A percentile compares a stretch with the other conserved stretches of the same genome.
Evolutionary conservation across 176 grass and related monocot genomes (phyloP).

Genomic region (Themeda triandra): DNA sequence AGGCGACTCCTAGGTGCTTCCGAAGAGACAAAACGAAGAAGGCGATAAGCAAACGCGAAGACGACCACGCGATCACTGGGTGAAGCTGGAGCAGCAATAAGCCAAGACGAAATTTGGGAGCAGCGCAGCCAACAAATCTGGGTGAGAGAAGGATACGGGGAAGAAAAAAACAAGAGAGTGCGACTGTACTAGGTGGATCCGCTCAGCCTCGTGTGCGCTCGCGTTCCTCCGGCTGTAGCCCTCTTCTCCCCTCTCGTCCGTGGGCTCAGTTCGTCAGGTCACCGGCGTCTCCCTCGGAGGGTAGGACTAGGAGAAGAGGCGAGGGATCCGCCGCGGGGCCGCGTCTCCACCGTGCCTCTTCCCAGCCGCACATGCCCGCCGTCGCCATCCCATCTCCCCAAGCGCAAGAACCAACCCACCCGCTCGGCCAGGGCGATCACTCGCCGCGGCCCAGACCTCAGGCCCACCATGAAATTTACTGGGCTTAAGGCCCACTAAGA

Average conservation of each 20-base stretch:
- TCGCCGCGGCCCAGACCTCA: background rate
- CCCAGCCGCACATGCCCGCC: slow-evolving; percentile 10
- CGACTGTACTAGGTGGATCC: background rate
- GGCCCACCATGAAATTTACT: background rate
- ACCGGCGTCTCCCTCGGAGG: background rate
- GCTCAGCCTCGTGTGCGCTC: background rate
- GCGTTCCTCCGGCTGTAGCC: background rate
- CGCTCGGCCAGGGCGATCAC: background rate
- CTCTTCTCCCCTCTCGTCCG: background rate
- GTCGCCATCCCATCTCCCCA: background rate
- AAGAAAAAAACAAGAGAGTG: background rate
- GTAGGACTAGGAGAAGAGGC: background rate
- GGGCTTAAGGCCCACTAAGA: background rate
- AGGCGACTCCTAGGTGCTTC: background rate
- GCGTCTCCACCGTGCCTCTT: slow-evolving; percentile 26
- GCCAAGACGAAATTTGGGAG: background rate
- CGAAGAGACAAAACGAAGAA: background rate
- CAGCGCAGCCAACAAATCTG: background rate
- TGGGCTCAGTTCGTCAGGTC: background rate
- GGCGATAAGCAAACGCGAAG: background rate
- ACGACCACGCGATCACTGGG: background rate
- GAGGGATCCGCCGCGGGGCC: background rate
- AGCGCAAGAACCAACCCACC: slow-evolving; percentile 8
- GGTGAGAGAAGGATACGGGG: background rate
- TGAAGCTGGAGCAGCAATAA: background rate